Base-by-base conservation (phyloP, 495 filamentous ascomycete species). In the Aspergillus cristatus region DNA sequence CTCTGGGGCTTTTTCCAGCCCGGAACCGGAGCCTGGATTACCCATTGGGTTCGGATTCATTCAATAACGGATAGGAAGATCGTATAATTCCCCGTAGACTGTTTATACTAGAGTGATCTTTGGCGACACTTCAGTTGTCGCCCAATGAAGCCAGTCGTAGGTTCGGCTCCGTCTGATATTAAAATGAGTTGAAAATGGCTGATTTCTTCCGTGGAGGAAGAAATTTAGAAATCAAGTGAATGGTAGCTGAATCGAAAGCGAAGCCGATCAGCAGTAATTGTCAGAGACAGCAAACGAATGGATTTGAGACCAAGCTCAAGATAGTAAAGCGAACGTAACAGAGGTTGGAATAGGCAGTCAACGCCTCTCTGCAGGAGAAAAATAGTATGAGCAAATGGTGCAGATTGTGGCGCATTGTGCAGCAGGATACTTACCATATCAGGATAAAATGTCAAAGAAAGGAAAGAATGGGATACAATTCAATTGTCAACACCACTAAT, bases 341-440 rank as follows among this genome's bases (percentile, higher is more conserved):
- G 55, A 60, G 24, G 46, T 53, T 50, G 45, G 50, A 12, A 55
- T 51, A 24, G 54, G 53, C 59, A 62, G 40, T 65, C 62, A 65
- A 63, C 62, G 55, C 58, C 62, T 50, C 49, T 55, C 39, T 40
- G 47, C 40, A 14, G 18, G 26, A 34, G 10, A 8, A 34, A 30
- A 30, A 4, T 30, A 11, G n/a, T n/a, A n/a, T 30, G 4, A 30
- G 28, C 28, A 5, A 14, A 30, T 15, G 37, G 31, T 31, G 12
- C 0, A 30, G 28, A 3, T 4, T 3, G n/a, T 15, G 38, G 35
- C 29, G 12, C 0, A 40, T 22, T 29, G 25, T 32, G 14, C 14
- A 13, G 8, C n/a, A 29, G 24, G 15, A 17, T 7, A 14, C 11
- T 14, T 18, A 7, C 5, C 28, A 24, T 17, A 17, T 37, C 17